Conservation (phyloP, 1,284 basidiomycete species). For the Cryptococcus neoformans region DNA sequence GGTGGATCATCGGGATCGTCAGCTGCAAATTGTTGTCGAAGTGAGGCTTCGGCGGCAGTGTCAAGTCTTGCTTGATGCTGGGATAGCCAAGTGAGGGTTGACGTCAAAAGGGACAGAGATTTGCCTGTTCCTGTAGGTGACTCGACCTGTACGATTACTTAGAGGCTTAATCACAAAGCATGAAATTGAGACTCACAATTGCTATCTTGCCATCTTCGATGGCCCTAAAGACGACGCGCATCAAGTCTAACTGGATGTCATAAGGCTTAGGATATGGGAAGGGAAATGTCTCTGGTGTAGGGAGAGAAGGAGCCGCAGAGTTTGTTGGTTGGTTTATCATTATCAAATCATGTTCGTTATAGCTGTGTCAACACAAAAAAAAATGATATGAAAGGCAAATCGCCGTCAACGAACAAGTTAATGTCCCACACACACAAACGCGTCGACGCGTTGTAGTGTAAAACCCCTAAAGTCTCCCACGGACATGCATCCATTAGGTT, state of each 20-base stretch:
- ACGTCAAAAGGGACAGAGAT: constrained; percentile 76
- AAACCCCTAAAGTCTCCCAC: no score
- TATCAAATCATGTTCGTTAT: no score
- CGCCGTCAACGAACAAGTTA: no score
- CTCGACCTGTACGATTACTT: constrained; percentile 55
- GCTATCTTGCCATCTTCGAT: constrained; percentile 72
- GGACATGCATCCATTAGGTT: no score
- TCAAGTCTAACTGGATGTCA: constrained; percentile 80
- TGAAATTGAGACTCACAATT: constrained; percentile 50
- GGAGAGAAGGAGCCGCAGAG: constrained; percentile 41
- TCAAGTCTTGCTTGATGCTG: constrained; percentile 45
- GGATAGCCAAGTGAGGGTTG: constrained; percentile 73
- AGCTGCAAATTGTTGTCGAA: constrained; percentile 28
- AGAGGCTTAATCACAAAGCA: background rate
- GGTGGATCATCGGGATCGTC: constrained; percentile 57
- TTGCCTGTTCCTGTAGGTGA: constrained; percentile 90
- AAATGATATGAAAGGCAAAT: no score
- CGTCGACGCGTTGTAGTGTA: no score
- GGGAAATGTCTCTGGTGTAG: constrained; percentile 64
- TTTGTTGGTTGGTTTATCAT: no score
- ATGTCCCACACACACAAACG: no score
- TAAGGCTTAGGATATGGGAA: constrained; percentile 85
- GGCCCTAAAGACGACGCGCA: constrained; percentile 78
- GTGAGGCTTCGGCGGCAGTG: constrained; percentile 16
- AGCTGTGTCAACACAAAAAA: no score